Conservation (phyloP, 78 protist species). For the Capsaspora owczarzaki region DNA sequence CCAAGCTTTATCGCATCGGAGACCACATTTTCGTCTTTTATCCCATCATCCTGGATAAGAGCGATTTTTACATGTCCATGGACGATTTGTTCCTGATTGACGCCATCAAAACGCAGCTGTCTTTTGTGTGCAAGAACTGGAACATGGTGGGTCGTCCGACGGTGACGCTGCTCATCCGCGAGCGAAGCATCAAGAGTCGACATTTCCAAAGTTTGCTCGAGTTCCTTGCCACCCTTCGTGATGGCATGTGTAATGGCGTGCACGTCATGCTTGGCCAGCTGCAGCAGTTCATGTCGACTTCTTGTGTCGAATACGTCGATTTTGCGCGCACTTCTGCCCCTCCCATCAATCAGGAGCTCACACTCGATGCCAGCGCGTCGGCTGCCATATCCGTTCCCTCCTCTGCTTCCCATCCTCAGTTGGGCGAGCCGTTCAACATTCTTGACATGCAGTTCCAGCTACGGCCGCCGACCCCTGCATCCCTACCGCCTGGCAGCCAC, state of each 20-base stretch:
- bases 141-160: conserved; percentile 3
- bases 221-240: conserved; percentile 2
- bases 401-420: neutral
- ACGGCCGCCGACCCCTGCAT: no score
- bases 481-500: no score
- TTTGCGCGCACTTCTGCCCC: neutral
- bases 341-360: neutral
- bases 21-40: conserved; percentile 13
- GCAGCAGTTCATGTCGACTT: conserved; percentile 15
- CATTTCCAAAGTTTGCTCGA: neutral
- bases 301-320: conserved; percentile 6
- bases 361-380: neutral
- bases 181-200: neutral
- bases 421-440: neutral
- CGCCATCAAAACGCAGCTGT: neutral
- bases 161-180: neutral
- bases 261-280: conserved; percentile 10
- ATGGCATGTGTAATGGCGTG: conserved; percentile 5
- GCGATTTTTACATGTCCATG: conserved; percentile 18
- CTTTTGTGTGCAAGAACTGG: conserved; percentile 16
- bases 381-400: neutral
- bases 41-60: conserved; percentile 17
- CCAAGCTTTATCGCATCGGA: conserved; percentile 1
- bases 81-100: conserved; percentile 15
- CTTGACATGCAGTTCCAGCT: no score